phyloP scores from a whole-genome alignment of 805 yeast species.

The Yarrowia sp. region DNA sequence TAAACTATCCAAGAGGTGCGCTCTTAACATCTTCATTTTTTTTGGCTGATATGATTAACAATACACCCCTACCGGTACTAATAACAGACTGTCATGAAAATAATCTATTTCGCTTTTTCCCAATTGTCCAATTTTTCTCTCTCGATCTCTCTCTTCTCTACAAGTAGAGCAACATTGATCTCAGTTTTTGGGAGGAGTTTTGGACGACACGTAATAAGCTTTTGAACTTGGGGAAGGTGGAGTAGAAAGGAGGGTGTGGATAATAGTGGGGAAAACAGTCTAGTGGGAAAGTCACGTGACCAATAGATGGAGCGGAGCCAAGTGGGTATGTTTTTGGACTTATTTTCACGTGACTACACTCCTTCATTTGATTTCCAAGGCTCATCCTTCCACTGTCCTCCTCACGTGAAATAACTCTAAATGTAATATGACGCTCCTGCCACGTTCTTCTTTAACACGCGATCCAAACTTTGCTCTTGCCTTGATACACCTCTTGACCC shows the following conservation, averaged over 20 bases:
- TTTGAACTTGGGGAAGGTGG: slow-evolving; percentile 2
- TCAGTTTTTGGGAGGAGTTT: not conserved
- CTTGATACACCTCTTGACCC: not conserved
- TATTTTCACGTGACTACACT: not conserved
- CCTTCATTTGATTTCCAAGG: not conserved
- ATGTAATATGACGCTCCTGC: slow-evolving; percentile 24
- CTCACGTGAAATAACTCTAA: slow-evolving; percentile 31
- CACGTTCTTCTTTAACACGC: slow-evolving; percentile 30
- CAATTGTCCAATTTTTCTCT: no score
- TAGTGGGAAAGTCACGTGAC: not conserved
- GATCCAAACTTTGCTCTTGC: slow-evolving; percentile 16
- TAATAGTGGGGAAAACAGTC: not conserved
- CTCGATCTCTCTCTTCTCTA: not conserved
- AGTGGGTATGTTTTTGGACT: no score
- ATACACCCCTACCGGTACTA: no score
- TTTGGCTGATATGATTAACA: no score
- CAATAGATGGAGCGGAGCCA: no score
- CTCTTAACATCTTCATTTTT: no score
- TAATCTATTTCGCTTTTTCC: no score
- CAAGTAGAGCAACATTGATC: slow-evolving; percentile 2
- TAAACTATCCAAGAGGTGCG: no score
- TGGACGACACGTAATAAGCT: slow-evolving; percentile 25
- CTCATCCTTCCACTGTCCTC: no score
- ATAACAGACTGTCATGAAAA: no score
- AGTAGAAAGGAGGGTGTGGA: not conserved